These are phyloP conservation scores for Phytophthora aleatoria DNA, from an alignment of 352 stramenopile species.

Conservation along the genomic window DNA sequence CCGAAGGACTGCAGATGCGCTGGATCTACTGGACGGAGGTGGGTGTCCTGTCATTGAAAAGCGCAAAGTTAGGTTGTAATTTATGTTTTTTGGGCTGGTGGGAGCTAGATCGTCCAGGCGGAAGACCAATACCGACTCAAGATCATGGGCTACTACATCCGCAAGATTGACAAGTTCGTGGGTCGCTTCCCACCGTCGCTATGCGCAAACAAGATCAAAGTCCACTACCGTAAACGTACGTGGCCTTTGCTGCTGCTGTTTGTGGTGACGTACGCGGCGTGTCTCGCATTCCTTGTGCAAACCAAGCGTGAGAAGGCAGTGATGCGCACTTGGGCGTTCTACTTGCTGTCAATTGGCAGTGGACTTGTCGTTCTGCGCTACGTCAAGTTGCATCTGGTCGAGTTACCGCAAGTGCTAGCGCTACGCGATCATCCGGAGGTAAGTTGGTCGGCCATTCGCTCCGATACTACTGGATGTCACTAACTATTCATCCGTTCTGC, in stretches of 20 bases:
- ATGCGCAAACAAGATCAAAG: conserved; percentile 49
- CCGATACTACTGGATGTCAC: neutral
- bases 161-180: conserved; percentile 80
- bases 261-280: conserved; percentile 40
- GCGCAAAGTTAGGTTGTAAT: neutral
- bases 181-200: conserved; percentile 58
- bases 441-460: conserved; percentile 8
- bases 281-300: conserved; percentile 47
- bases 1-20: conserved; percentile 67
- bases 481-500: neutral
- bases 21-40: conserved; percentile 82
- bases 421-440: conserved; percentile 74
- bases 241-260: conserved; percentile 55
- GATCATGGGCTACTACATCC: conserved; percentile 84
- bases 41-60: neutral
- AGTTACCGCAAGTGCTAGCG: conserved; percentile 70
- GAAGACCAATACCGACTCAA: conserved; percentile 78
- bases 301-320: conserved; percentile 38
- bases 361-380: conserved; percentile 73
- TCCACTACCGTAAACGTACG: conserved; percentile 56
- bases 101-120: conserved; percentile 63
- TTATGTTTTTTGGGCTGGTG: neutral
- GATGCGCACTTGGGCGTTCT: conserved; percentile 58
- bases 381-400: conserved; percentile 71
- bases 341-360: conserved; percentile 58